Evolutionary conservation across 1,139 yeast species (phyloP), one percentile per base, ranked within the genome.

Genomic region (Candida tunisiensis): DNA sequence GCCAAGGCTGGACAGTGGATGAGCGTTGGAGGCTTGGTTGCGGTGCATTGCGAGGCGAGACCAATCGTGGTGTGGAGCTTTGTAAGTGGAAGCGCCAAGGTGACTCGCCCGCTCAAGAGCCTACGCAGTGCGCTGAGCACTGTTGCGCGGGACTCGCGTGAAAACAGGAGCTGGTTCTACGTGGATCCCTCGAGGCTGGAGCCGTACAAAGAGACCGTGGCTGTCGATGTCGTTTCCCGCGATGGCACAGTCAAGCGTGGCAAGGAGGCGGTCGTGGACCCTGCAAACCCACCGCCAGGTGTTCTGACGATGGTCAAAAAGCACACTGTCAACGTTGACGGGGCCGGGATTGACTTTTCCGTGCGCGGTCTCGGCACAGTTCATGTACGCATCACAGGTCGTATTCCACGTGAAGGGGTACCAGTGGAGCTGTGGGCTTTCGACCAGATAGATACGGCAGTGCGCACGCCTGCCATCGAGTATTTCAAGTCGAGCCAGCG

Each of bases 301-400:
- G 47, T 47, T 21, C 39, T 40, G 17, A 49, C 45, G 6, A 28
- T 59, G n/a, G 41, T 43, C 24, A 49, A 51, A 15, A 53, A 56
- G 16, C 37, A 42, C 11, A 33, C 34, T 26, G 25, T 40, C 45
- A n/a, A 41, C 40, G 7, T 41, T 44, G 11, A 51, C 50, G 30
- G 51, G 28, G 91, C 85, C 0, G 53, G 69, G 2, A 56, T 75
- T 12, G 88, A 78, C 39, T 42, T 80, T 16, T 79, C 79, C 0
- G 41, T 82, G 9, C 68, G 72, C 27, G 75, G 75, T 29, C 44
- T 75, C 10, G 93, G 93, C 0, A 69, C 65, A 36, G 38, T 80
- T 2, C 69, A 72, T n/a, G n/a, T 20, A 5, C 22, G 11, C 8
- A 12, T 20, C 5, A 20, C n/a, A 8, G 22, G 22, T 8, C 22